Evolutionary conservation across 192 early-diverging fungal genomes (phyloP).

Genomic region (Chytriomyces hyalinus): DNA sequence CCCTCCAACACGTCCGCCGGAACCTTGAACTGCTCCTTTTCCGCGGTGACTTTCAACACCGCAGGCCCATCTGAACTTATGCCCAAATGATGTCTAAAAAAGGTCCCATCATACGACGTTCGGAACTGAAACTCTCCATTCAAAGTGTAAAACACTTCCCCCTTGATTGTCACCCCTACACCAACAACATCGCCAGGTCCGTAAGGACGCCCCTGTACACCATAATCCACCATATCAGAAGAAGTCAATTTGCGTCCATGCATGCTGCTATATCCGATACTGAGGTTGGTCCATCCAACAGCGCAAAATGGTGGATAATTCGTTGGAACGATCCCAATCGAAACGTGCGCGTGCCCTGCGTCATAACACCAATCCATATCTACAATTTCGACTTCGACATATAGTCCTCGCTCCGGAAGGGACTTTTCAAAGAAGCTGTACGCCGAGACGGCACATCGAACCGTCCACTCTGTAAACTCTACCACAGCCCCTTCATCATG

Average conservation of each 20-base stretch:
- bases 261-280: constrained; percentile 1
- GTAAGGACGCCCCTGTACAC: constrained; percentile 3
- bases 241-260: background rate
- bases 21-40: background rate
- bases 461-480: background rate
- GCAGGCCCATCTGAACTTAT: constrained; percentile 10
- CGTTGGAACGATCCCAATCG: background rate
- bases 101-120: too few relatives aligned
- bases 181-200: constrained; percentile 6
- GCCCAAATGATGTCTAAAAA: background rate
- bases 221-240: background rate
- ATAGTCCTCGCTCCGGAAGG: background rate
- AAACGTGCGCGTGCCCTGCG: constrained; percentile 7
- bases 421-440: constrained; percentile 9
- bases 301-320: constrained; percentile 14
- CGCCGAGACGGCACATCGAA: background rate
- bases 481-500: background rate
- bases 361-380: constrained; percentile 1
- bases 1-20: background rate
- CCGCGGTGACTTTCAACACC: background rate
- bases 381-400: constrained; percentile 16
- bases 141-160: constrained; percentile 11
- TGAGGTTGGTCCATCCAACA: background rate
- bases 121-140: constrained; percentile 14
- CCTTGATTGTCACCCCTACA: background rate